These are phyloP conservation scores for Furcasterigmium furcatum DNA, from an alignment of 2,329 filamentous ascomycete genomes.

Conservation along the genomic window DNA sequence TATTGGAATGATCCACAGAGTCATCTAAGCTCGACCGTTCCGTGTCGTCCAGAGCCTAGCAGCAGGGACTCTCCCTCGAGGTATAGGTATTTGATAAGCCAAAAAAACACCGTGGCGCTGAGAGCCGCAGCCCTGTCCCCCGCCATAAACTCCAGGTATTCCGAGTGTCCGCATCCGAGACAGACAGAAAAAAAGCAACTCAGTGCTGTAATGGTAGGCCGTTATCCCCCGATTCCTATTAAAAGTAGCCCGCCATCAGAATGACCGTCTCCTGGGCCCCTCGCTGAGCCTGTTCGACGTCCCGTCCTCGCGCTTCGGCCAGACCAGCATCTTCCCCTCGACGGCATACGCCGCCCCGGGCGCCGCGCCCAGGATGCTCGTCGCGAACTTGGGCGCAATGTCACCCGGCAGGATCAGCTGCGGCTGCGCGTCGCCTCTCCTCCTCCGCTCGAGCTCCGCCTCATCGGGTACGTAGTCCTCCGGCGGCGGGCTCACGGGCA, in stretches of 20 bases:
- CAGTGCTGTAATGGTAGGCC: neutral
- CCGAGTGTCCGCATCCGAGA: too few relatives aligned
- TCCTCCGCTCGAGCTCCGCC: slow-evolving; percentile 14
- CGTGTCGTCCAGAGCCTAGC: too few relatives aligned
- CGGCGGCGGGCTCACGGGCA: slow-evolving; percentile 10
- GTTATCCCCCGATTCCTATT: too few relatives aligned
- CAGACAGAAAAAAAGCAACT: too few relatives aligned
- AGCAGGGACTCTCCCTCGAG: too few relatives aligned
- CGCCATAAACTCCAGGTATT: too few relatives aligned
- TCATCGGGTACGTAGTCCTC: slow-evolving; percentile 15
- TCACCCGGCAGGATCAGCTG: slow-evolving; percentile 14
- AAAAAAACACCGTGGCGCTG: too few relatives aligned
- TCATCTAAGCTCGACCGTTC: too few relatives aligned
- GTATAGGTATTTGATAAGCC: too few relatives aligned
- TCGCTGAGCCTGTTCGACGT: neutral
- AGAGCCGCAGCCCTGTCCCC: too few relatives aligned
- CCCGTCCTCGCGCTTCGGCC: neutral
- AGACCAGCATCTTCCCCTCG: neutral
- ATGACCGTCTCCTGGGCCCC: neutral
- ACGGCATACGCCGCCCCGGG: neutral
- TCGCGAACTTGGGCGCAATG: slow-evolving; percentile 11
- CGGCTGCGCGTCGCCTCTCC: slow-evolving; percentile 18
- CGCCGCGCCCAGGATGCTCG: slow-evolving; percentile 1
- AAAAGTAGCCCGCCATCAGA: neutral
- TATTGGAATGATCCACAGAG: too few relatives aligned